Evolutionary conservation across 1,284 basidiomycete species (phyloP), one percentile per base, ranked within the genome.

Genomic region (Trichosporon faecale): DNA sequence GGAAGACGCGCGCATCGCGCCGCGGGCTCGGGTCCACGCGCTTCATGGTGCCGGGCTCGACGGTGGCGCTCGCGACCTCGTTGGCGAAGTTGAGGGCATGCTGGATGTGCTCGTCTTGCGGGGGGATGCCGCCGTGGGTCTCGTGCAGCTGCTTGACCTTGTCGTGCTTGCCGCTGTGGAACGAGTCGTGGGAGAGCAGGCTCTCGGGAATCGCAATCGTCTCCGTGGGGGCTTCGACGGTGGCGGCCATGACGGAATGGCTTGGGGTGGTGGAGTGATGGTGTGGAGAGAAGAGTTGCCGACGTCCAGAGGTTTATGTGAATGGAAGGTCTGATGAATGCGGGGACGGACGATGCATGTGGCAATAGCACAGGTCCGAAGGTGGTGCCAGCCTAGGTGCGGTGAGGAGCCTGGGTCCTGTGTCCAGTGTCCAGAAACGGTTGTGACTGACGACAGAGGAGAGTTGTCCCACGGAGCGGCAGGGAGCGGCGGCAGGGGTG

Each of bases 11-110:
- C 35, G 72, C 72, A 0, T 33, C 37, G 46, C 72, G 69, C 25
- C 72, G 72, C 23, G 72, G 72, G 7, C 57, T 64, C 3, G 69
- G 72, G 67, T 73, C 68, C 4, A 66, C 23, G 25, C 72, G 72
- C 9, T 66, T 64, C 66, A 68, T 66, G 3, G 33, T 57, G 5
- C 46, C 46, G 18, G 66, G 69, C 35, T 64, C 35, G 57, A 73
- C 68, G 23, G 61, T 35, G 35, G 27, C 18, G 35, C 16, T 11
- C 3, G 72, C 72, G 21, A 73, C 68, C 0, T 44, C 68, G 29
- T 73, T 68, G 3, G 70, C 66, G 21, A 71, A 73, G 29, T 61
- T 65, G 3, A 73, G 64, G n/a, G 55, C 69, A n/a, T 37, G 8
- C 23, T 67, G 66, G 33, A 71, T 31, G 40, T 52, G 29, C 40